Evolutionary conservation across 1,284 basidiomycete genomes (phyloP).

Genomic region (Coriolopsis trogii): DNA sequence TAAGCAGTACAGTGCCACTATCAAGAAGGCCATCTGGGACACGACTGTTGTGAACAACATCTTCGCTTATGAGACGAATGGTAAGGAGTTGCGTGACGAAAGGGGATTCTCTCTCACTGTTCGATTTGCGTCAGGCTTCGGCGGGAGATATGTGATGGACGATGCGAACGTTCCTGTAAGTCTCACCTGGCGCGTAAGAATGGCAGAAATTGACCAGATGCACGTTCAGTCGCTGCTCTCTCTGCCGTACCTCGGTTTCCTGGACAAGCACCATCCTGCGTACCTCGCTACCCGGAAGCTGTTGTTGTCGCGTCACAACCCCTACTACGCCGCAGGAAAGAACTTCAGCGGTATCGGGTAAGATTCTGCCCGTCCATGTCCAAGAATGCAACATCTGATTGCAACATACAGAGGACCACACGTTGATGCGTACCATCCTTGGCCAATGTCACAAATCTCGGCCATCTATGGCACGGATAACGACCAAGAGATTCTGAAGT

Average conservation of each 20-base stretch:
- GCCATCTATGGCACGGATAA: conserved; percentile 74
- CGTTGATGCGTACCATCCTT: conserved; percentile 71
- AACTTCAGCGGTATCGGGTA: conserved; percentile 72
- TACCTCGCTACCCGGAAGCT: conserved; percentile 66
- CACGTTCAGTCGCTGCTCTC: conserved; percentile 64
- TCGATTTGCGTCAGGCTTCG: conserved; percentile 47
- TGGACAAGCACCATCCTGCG: conserved; percentile 56
- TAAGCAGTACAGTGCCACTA: conserved; percentile 59
- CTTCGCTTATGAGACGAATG: conserved; percentile 81
- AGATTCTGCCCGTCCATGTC: too few relatives aligned
- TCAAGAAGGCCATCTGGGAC: conserved; percentile 65
- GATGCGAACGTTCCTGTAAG: conserved; percentile 81
- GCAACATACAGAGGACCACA: conserved; percentile 66
- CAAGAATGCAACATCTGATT: too few relatives aligned
- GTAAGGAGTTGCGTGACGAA: conserved; percentile 34
- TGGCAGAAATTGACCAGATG: not conserved
- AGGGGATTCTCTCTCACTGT: not conserved
- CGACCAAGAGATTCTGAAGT: conserved; percentile 65
- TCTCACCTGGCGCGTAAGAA: conserved; percentile 10
- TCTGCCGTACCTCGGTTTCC: conserved; percentile 77
- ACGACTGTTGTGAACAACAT: conserved; percentile 64
- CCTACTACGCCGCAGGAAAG: conserved; percentile 67
- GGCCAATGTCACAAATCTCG: conserved; percentile 81
- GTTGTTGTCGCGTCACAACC: conserved; percentile 64
- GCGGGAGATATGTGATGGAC: conserved; percentile 76